Conservation (phyloP, 768 basidiomycete genomes). For the Trametes cubensis region DNA sequence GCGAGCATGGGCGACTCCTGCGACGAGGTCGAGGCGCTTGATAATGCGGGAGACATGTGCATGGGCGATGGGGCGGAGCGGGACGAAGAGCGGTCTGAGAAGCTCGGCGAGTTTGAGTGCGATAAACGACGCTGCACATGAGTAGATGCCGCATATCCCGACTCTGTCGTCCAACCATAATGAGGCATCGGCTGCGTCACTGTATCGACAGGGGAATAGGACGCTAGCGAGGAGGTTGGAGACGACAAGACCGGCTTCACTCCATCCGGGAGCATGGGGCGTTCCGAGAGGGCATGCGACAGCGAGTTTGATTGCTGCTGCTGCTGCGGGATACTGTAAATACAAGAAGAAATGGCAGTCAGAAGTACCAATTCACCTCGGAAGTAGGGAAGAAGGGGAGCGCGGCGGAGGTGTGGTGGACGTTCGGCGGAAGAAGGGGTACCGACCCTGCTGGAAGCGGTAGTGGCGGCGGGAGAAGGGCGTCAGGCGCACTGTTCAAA, state of each 20-base stretch:
- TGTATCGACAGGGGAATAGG: background rate
- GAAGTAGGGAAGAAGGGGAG: slow-evolving; percentile 11
- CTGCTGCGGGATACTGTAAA: slow-evolving; percentile 22
- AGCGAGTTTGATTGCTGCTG: slow-evolving; percentile 14
- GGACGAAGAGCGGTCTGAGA: slow-evolving; percentile 26
- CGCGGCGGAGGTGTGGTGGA: slow-evolving; percentile 13
- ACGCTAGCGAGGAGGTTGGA: background rate
- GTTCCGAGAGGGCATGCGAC: slow-evolving; percentile 18
- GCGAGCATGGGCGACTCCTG: slow-evolving; percentile 21
- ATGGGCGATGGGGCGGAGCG: slow-evolving; percentile 12
- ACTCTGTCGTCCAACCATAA: slow-evolving; percentile 15
- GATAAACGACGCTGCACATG: slow-evolving; percentile 11
- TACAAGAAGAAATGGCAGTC: slow-evolving; percentile 17
- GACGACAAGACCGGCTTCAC: slow-evolving; percentile 16
- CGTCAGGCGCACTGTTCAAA: slow-evolving; percentile 8
- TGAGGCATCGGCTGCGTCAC: slow-evolving; percentile 17
- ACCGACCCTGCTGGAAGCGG: slow-evolving; percentile 17
- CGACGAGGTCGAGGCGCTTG: slow-evolving; percentile 23
- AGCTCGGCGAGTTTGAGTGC: slow-evolving; percentile 24
- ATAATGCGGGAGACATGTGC: slow-evolving; percentile 21
- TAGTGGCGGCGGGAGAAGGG: slow-evolving; percentile 8
- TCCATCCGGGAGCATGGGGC: slow-evolving; percentile 17
- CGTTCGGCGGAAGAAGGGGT: slow-evolving; percentile 13
- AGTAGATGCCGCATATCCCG: slow-evolving; percentile 16
- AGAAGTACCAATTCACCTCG: slow-evolving; percentile 26